Percentiles rank a stretch among this genome's conserved stretches.
phyloP scores from a whole-genome alignment of 2,329 filamentous ascomycete species.

The Neoascochyta sp. region DNA sequence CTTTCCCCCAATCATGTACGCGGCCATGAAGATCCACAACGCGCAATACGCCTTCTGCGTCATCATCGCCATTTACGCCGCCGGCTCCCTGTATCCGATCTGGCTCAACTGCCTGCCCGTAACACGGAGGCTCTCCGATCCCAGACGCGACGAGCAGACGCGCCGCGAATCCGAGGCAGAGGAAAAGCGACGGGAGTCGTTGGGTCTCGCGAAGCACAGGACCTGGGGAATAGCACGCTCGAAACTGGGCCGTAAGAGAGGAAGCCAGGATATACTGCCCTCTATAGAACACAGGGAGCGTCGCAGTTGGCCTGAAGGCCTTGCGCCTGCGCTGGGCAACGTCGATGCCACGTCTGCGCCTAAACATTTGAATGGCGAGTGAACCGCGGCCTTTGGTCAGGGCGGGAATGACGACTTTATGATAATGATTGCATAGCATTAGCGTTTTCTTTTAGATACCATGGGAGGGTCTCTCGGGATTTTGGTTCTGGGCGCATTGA shows the following conservation, averaged over 20 bases:
- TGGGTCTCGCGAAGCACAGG: slow-evolving; percentile 13
- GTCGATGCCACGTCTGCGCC: not conserved
- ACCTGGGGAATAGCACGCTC: slow-evolving; percentile 24
- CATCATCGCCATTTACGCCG: slow-evolving; percentile 50
- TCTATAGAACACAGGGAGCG: slow-evolving; percentile 31
- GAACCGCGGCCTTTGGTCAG: no score
- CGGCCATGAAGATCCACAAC: slow-evolving; percentile 40
- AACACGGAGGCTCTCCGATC: slow-evolving; percentile 51
- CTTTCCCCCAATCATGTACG: slow-evolving; percentile 55
- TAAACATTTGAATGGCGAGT: not conserved
- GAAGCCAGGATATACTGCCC: slow-evolving; percentile 21
- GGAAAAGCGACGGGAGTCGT: slow-evolving; percentile 18
- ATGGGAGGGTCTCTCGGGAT: no score
- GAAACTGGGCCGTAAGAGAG: slow-evolving; percentile 16
- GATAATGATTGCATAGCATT: no score
- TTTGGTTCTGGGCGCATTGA: no score
- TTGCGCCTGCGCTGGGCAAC: slow-evolving; percentile 7
- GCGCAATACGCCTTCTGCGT: slow-evolving; percentile 52
- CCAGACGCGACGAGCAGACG: slow-evolving; percentile 37
- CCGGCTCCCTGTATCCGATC: slow-evolving; percentile 52
- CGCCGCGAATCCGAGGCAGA: slow-evolving; percentile 22
- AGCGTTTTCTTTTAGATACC: no score
- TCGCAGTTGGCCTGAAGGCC: slow-evolving; percentile 29
- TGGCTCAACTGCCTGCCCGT: slow-evolving; percentile 50
- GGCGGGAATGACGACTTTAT: no score